phyloP scores from a whole-genome alignment of 805 yeast genomes.

The Saccharomycopsis fibuligera region DNA sequence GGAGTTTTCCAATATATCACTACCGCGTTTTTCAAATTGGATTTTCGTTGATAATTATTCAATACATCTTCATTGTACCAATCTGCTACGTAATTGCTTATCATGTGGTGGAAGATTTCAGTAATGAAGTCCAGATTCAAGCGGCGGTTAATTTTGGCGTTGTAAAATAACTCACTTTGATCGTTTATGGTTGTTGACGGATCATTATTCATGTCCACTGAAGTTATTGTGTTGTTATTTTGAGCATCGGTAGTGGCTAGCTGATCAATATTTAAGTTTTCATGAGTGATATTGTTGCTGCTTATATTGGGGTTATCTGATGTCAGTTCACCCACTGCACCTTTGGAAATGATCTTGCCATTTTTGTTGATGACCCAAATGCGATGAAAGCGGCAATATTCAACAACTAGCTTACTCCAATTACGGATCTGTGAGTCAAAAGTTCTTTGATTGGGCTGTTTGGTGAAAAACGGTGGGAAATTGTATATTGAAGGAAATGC shows the following conservation, averaged over 20 bases:
- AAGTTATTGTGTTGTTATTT: background rate
- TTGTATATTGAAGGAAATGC: constrained; percentile 50
- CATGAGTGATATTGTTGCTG: constrained; percentile 23
- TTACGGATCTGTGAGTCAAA: constrained; percentile 70
- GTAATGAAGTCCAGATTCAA: constrained; percentile 49
- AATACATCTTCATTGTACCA: constrained; percentile 26
- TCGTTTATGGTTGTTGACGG: constrained; percentile 25
- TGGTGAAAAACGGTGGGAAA: constrained; percentile 90
- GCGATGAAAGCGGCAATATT: constrained; percentile 50
- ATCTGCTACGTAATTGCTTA: constrained; percentile 47
- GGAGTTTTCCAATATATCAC: constrained; percentile 64
- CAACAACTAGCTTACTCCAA: constrained; percentile 64
- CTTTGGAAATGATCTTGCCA: constrained; percentile 28
- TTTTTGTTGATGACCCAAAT: constrained; percentile 46
- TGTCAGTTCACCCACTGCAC: constrained; percentile 20
- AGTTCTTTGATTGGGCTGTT: constrained; percentile 78
- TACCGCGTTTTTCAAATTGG: constrained; percentile 49
- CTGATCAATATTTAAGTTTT: constrained; percentile 28
- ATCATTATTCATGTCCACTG: no score
- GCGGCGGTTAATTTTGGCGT: constrained; percentile 43
- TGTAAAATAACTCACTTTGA: constrained; percentile 41
- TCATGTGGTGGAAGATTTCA: constrained; percentile 53
- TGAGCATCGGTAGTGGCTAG: constrained; percentile 21
- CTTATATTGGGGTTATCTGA: no score
- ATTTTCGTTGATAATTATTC: constrained; percentile 42